Percentiles rank a stretch among this genome's conserved stretches.
These are phyloP conservation scores for Calocera viscosa DNA, from an alignment of 768 basidiomycete genomes.

Conservation along the genomic window DNA sequence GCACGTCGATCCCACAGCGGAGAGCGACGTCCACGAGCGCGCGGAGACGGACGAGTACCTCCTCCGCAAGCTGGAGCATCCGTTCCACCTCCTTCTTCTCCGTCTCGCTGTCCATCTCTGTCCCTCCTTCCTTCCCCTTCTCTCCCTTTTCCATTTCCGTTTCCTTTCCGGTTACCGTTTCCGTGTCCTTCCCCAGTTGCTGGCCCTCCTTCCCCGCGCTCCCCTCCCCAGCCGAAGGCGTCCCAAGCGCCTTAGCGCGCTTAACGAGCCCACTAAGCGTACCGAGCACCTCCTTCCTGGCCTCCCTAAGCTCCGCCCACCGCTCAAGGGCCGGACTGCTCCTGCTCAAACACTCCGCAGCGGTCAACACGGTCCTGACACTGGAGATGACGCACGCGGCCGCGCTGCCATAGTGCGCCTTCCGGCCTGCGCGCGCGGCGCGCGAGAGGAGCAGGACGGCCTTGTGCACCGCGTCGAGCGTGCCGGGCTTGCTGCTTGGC, in stretches of 20 bases:
- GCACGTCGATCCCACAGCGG: constrained; percentile 25
- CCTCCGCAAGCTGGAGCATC: constrained; percentile 71
- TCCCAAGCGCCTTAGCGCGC: constrained; percentile 17
- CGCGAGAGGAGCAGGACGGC: constrained; percentile 75
- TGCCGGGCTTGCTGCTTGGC: constrained; percentile 8
- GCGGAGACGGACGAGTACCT: constrained; percentile 68
- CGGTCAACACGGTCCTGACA: constrained; percentile 72
- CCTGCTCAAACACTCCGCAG: constrained; percentile 71
- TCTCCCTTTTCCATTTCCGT: constrained; percentile 42
- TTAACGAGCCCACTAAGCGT: constrained; percentile 66
- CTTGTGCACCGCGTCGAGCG: constrained; percentile 69
- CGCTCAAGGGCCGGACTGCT: constrained; percentile 61
- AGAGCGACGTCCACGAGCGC: constrained; percentile 46
- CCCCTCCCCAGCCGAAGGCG: neutral
- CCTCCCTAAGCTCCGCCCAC: constrained; percentile 54
- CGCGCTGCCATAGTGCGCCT: constrained; percentile 81
- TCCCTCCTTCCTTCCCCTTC: constrained; percentile 31
- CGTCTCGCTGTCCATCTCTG: constrained; percentile 36
- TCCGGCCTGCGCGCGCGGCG: constrained; percentile 64
- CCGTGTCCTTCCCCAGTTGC: constrained; percentile 32
- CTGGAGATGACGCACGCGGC: constrained; percentile 91
- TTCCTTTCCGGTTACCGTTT: constrained; percentile 18
- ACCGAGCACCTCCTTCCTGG: constrained; percentile 70
- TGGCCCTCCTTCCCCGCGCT: neutral
- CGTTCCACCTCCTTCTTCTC: constrained; percentile 48